A percentile compares a stretch with the other conserved stretches of the same genome.
phyloP scores from a whole-genome alignment of 2,329 filamentous ascomycete genomes.

The Chaetomium strumarium region DNA sequence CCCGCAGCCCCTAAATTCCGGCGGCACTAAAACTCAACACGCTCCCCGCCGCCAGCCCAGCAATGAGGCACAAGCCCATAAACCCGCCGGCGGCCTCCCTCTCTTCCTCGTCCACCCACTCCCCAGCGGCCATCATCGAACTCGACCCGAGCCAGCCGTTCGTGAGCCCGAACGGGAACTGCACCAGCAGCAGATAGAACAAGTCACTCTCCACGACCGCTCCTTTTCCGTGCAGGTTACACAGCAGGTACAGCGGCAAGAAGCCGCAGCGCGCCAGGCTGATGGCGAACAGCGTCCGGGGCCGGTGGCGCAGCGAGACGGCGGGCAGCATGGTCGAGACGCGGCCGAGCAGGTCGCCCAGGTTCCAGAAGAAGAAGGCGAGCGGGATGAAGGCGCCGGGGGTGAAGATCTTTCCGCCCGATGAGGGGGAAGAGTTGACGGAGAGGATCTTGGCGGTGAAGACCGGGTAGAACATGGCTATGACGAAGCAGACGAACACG shows the following conservation, averaged over 20 bases:
- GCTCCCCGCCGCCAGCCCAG: constrained; percentile 78
- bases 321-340: constrained; percentile 55
- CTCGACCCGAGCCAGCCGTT: constrained; percentile 84
- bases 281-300: constrained; percentile 61
- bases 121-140: constrained; percentile 84
- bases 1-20: constrained; percentile 30
- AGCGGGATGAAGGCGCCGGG: constrained; percentile 81
- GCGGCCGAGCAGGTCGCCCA: constrained; percentile 76
- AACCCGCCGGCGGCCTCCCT: constrained; percentile 86
- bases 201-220: constrained; percentile 71
- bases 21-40: constrained; percentile 76
- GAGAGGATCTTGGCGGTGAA: constrained; percentile 68
- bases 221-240: constrained; percentile 75
- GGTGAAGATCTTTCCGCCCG: constrained; percentile 52
- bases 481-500: constrained; percentile 71
- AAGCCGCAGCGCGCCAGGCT: constrained; percentile 62
- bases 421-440: constrained; percentile 26
- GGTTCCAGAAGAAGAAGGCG: constrained; percentile 88
- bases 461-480: constrained; percentile 94
- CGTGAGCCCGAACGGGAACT: constrained; percentile 74
- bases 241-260: constrained; percentile 81
- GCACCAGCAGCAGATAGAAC: constrained; percentile 82
- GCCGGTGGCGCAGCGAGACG: constrained; percentile 55
- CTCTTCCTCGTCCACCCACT: constrained; percentile 77
- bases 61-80: constrained; percentile 87